Base-by-base conservation (phyloP, 768 basidiomycete species). In the Cyclocybe cylindracea region DNA sequence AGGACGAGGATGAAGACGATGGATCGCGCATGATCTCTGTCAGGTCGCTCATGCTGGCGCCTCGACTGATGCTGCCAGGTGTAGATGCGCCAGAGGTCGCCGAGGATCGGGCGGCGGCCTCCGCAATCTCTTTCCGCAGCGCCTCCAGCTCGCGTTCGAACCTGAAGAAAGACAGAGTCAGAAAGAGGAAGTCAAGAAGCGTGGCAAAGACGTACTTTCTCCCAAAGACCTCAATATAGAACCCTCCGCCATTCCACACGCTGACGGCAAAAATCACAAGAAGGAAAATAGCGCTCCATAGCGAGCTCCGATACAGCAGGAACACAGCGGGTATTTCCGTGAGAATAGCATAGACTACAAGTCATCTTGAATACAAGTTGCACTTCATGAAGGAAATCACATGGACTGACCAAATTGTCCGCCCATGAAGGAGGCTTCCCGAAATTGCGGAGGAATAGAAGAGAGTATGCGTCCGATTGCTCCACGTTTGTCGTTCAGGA, bases 161-260 rank as follows among this genome's bases (percentile, higher is more conserved):
- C 66, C 94, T 95, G 59, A 1, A 43, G 24, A 46, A 36, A 40
- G 11, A 11, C 8, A 33, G 40, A 0, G 48, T 61, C 8, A 51
- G 40, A 51, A 48, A 55, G 39, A 48, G 46, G 53, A 16, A 48
- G 42, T 61, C 34, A 57, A 49, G 10, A 43, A 51, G 32, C 49
- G 8, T 31, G 16, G 11, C 19, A 54, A 52, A 51, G 19, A 81
- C 91, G 59, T 56, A 95, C 94, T 97, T 96, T 72, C 94, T 84
- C 29, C 94, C 94, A 64, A 96, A 97, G 14, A 97, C 94, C 67
- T 97, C 94, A 48, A 97, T 94, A 67, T 97, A 97, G 76, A 87
- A 97, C 1, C 91, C 91, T 18, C 90, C 94, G 8, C 95, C 95
- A 64, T 98, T 98, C 94, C 94, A 98, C 0, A 89, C 93, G 53